Evolutionary conservation across 225 moss, liverwort and hornwort species (phyloP), one percentile per base, ranked within the genome.

Genomic region (Asterella californica): DNA sequence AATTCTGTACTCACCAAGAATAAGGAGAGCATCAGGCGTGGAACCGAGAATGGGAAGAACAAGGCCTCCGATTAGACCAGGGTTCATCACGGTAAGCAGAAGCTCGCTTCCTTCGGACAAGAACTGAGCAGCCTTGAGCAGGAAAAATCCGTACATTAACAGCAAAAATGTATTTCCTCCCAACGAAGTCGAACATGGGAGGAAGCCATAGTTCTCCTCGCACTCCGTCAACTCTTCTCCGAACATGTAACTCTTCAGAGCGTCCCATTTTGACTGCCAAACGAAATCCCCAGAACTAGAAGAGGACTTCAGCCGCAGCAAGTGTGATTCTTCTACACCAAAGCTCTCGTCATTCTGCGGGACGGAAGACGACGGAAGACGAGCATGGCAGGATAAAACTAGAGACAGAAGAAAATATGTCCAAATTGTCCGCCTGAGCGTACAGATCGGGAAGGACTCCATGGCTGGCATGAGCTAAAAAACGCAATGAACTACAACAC

Each of bases 31-130:
- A 81, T 99, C 97, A 5, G 97, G 97, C 9, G 92, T 84, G 36
- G 94, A 91, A 22, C 94, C 93, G 5, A 97, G 84, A 25, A 99
- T 87, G 53, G 97, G 97, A 33, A 99, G 86, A n/a, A 99, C 88
- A 53, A 99, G 92, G 59, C 97, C 97, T 22, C 94, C 97, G 29
- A 94, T 88, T 4, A 99, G 78, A 9, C 94, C 94, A 0, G 94
- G 97, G 50, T 79, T 85, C 84, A 91, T 60, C 14, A 99, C 94
- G 0, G 89, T 85, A 74, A 99, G 81, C 84, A 99, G 82, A 11
- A 92, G 82, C 90, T 94, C 94, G 69, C 97, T 99, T 10, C 94
- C 97, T 0, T 83, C 82, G 2, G 94, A 94, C 80, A 99, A 76
- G 61, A 86, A 85, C 78, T 85, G 81, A n/a, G 94, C 97, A 18